A percentile compares a stretch with the other conserved stretches of the same genome.
Conservation (phyloP, 768 basidiomycete species). For the Lactifluus hygrophoroides region DNA sequence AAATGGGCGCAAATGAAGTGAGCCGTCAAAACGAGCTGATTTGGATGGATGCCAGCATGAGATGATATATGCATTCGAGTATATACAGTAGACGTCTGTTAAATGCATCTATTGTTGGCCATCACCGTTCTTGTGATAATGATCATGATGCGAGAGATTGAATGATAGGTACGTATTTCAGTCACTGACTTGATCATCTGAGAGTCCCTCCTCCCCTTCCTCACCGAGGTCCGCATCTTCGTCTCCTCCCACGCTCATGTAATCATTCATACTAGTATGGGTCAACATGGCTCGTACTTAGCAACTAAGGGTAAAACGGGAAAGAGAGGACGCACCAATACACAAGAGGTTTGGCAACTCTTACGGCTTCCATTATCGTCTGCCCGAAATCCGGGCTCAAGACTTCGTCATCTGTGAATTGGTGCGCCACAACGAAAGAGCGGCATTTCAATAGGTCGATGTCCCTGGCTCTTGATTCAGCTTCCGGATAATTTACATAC, state of each 20-base stretch:
- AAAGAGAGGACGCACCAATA: constrained; percentile 21
- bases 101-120: neutral
- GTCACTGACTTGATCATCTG: neutral
- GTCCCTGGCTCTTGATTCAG: constrained; percentile 41
- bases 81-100: neutral
- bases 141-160: neutral
- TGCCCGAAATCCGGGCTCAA: constrained; percentile 33
- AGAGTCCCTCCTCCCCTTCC: neutral
- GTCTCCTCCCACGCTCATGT: constrained; percentile 15
- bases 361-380: constrained; percentile 28
- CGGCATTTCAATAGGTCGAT: constrained; percentile 88
- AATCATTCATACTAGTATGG: constrained; percentile 17
- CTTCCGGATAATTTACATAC: neutral
- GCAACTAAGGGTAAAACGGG: neutral
- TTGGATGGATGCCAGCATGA: neutral
- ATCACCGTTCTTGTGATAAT: neutral
- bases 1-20: neutral
- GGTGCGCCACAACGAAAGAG: constrained; percentile 58
- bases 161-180: neutral
- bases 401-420: constrained; percentile 37
- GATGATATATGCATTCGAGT: neutral
- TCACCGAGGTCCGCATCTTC: constrained; percentile 6
- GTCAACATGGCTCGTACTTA: neutral
- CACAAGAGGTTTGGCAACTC: constrained; percentile 35
- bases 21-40: neutral